Percentiles rank a stretch among this genome's conserved stretches.
Conservation (phyloP, 164 flowering plant species). For the Cinnamomum chago region DNA sequence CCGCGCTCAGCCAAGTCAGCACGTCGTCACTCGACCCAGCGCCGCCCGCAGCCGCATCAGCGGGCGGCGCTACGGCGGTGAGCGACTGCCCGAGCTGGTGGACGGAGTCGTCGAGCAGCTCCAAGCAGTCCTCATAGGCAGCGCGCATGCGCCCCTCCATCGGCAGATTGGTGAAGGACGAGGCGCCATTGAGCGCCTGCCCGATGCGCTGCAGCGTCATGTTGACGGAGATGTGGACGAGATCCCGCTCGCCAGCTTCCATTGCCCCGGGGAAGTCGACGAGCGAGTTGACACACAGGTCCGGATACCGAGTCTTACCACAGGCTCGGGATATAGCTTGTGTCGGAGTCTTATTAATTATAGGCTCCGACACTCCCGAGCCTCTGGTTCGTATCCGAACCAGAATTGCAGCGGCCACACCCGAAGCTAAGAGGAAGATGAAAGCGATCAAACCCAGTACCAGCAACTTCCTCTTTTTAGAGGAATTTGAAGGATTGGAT, state of each 20-base stretch:
- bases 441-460: slow-evolving; percentile 33
- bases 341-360: slow-evolving; percentile 37
- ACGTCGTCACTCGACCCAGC: slow-evolving; percentile 46
- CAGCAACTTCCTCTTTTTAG: slow-evolving; percentile 32
- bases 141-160: slow-evolving; percentile 61
- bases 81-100: slow-evolving; percentile 62
- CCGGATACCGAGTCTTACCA: slow-evolving; percentile 55
- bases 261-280: slow-evolving; percentile 70
- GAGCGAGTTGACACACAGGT: slow-evolving; percentile 68
- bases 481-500: neutral
- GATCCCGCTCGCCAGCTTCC: slow-evolving; percentile 55
- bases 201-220: slow-evolving; percentile 63
- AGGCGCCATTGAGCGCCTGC: slow-evolving; percentile 48
- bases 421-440: slow-evolving; percentile 46
- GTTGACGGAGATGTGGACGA: slow-evolving; percentile 79
- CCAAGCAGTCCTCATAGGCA: slow-evolving; percentile 78
- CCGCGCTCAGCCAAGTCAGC: slow-evolving; percentile 90
- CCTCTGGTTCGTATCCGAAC: slow-evolving; percentile 26
- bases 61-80: slow-evolving; percentile 24
- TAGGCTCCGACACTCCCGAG: slow-evolving; percentile 3
- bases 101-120: slow-evolving; percentile 70
- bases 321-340: slow-evolving; percentile 68
- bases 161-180: slow-evolving; percentile 30
- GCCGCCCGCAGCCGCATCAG: neutral
- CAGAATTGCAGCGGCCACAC: slow-evolving; percentile 41